phyloP scores from a whole-genome alignment of 208 protist genomes.

The Leishmania tropica region DNA sequence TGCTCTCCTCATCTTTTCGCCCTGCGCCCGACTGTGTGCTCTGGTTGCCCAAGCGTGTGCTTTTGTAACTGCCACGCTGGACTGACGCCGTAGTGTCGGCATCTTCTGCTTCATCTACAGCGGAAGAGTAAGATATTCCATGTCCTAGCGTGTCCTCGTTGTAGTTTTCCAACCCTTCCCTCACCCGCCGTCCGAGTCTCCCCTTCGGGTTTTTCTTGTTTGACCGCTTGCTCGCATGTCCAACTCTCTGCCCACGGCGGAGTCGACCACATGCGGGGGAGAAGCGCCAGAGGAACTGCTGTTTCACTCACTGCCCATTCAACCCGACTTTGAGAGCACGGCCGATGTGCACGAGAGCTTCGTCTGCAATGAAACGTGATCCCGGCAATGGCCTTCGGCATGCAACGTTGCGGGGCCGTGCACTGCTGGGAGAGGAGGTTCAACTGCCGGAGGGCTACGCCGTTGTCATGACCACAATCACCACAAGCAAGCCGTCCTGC shows the following conservation, averaged over 20 bases:
- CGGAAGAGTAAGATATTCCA: not conserved
- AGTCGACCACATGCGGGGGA: too few species aligned
- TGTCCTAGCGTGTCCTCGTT: too few species aligned
- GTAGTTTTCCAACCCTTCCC: not conserved
- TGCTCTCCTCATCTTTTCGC: not conserved
- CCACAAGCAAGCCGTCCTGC: not conserved
- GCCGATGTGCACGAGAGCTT: conserved; percentile 76
- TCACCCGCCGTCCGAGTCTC: not conserved
- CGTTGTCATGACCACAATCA: conserved; percentile 20
- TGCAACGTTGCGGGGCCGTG: conserved; percentile 38
- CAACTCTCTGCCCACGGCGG: not conserved
- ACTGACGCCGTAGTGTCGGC: not conserved
- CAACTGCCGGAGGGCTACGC: conserved; percentile 35
- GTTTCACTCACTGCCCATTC: conserved; percentile 73
- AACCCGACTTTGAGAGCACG: conserved; percentile 66
- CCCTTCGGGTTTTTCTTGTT: too few species aligned
- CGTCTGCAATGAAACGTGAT: conserved; percentile 27
- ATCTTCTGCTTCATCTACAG: not conserved
- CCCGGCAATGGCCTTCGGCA: conserved; percentile 7
- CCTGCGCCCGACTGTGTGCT: not conserved
- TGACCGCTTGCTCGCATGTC: not conserved
- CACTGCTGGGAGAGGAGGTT: conserved; percentile 38
- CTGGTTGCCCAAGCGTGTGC: not conserved
- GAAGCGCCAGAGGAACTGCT: not conserved
- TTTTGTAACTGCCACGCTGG: not conserved